These are phyloP conservation scores for Warburgia ugandensis DNA, from an alignment of 164 flowering plant genomes.

Conservation along the genomic window DNA sequence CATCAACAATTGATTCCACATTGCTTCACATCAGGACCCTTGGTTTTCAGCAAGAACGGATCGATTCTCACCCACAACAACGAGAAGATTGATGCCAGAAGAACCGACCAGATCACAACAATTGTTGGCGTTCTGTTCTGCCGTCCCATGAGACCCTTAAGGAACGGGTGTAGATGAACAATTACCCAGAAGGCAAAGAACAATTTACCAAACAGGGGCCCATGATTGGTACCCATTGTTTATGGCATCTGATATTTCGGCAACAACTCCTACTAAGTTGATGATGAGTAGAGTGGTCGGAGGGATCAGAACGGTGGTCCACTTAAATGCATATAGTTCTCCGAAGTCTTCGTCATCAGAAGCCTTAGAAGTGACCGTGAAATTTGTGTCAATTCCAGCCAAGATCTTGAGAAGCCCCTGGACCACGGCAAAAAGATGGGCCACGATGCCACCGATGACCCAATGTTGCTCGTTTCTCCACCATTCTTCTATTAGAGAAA, in stretches of 20 bases:
- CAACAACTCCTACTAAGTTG: slow-evolving; percentile 78
- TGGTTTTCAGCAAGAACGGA: slow-evolving; percentile 71
- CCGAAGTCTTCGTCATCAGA: slow-evolving; percentile 73
- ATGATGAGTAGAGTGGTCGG: slow-evolving; percentile 79
- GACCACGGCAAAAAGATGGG: slow-evolving; percentile 70
- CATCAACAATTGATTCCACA: slow-evolving; percentile 87
- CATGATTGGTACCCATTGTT: slow-evolving; percentile 78
- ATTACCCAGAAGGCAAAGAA: slow-evolving; percentile 88
- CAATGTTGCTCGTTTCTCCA: slow-evolving; percentile 92
- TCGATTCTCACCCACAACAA: slow-evolving; percentile 90
- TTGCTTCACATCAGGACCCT: slow-evolving; percentile 66
- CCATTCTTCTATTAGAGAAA: too few species aligned
- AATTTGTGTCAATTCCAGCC: slow-evolving; percentile 77
- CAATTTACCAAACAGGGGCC: slow-evolving; percentile 81
- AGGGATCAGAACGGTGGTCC: slow-evolving; percentile 82
- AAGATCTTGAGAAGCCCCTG: slow-evolving; percentile 73
- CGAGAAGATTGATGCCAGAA: slow-evolving; percentile 86
- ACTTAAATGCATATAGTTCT: slow-evolving; percentile 70
- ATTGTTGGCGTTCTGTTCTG: slow-evolving; percentile 91
- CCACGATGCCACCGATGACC: slow-evolving; percentile 88
- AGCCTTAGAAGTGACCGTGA: slow-evolving; percentile 76
- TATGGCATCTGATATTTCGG: slow-evolving; percentile 88
- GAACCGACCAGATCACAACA: slow-evolving; percentile 81
- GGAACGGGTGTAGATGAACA: slow-evolving; percentile 82
- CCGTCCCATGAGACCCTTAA: slow-evolving; percentile 85